phyloP scores from a whole-genome alignment of 2,329 filamentous ascomycete genomes.

The Claviceps digitariae region DNA sequence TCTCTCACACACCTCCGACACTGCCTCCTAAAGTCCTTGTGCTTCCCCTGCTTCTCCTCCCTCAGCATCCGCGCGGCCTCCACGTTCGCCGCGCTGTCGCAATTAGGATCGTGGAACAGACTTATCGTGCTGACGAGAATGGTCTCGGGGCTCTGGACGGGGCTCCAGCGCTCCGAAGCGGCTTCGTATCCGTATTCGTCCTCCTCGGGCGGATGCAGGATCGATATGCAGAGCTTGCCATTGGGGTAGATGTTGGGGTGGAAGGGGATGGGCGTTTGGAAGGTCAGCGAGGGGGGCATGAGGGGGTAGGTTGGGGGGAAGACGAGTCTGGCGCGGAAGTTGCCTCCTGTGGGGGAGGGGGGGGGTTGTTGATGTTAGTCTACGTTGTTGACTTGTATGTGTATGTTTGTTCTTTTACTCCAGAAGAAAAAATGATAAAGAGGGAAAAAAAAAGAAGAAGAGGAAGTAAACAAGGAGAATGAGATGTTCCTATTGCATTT shows the following conservation, averaged over 20 bases:
- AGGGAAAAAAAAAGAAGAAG: background rate
- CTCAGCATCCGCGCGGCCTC: conserved; percentile 84
- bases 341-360: conserved; percentile 49
- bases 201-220: conserved; percentile 88
- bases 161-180: conserved; percentile 82
- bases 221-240: conserved; percentile 90
- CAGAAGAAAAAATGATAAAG: background rate
- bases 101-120: conserved; percentile 83
- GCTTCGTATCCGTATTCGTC: conserved; percentile 90
- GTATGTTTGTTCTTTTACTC: too few species aligned
- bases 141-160: conserved; percentile 89
- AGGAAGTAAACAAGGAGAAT: too few species aligned
- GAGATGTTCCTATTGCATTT: too few species aligned
- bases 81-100: conserved; percentile 89
- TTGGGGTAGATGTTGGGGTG: conserved; percentile 88
- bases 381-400: background rate
- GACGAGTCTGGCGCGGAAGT: conserved; percentile 72
- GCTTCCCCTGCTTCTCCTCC: conserved; percentile 51
- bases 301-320: conserved; percentile 83
- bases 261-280: conserved; percentile 70
- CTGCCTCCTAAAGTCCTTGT: conserved; percentile 62
- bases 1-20: conserved; percentile 70
- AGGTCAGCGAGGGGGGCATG: conserved; percentile 77
- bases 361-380: too few species aligned
- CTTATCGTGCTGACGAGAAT: conserved; percentile 87